phyloP scores from a whole-genome alignment of 1,284 basidiomycete species.

The Ustilago sp. region DNA sequence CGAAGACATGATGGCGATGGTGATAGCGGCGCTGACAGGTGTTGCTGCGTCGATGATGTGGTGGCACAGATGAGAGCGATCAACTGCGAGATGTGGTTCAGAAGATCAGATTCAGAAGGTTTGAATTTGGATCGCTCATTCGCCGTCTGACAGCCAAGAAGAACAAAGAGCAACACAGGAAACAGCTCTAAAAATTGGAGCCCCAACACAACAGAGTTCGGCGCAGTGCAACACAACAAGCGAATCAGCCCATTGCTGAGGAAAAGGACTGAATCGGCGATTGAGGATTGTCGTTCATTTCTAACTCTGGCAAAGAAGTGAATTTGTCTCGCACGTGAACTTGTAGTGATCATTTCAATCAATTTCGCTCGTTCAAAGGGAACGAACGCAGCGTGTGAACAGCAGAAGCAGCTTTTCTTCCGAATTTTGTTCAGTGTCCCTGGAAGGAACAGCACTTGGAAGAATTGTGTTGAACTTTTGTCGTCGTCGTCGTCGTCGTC shows the following conservation, averaged over 20 bases:
- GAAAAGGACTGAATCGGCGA: background rate
- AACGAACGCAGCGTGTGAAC: background rate
- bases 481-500: constrained; percentile 2
- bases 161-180: constrained; percentile 4
- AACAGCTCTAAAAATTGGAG: constrained; percentile 1
- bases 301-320: background rate
- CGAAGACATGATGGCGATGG: constrained; percentile 22
- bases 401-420: constrained; percentile 25
- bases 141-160: constrained; percentile 1
- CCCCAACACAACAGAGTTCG: background rate
- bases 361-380: background rate
- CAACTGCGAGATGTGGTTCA: background rate
- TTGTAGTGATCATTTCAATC: constrained; percentile 18
- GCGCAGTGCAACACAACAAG: background rate
- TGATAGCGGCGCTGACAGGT: background rate
- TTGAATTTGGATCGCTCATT: background rate
- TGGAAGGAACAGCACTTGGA: constrained; percentile 1
- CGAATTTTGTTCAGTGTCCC: constrained; percentile 31
- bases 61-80: background rate
- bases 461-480: constrained; percentile 1
- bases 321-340: constrained; percentile 18
- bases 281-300: background rate
- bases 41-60: constrained; percentile 1
- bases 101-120: constrained; percentile 7
- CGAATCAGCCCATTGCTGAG: constrained; percentile 10